These are phyloP conservation scores for Neohortaea acidophila DNA, from an alignment of 495 filamentous ascomycete species.

Conservation along the genomic window DNA sequence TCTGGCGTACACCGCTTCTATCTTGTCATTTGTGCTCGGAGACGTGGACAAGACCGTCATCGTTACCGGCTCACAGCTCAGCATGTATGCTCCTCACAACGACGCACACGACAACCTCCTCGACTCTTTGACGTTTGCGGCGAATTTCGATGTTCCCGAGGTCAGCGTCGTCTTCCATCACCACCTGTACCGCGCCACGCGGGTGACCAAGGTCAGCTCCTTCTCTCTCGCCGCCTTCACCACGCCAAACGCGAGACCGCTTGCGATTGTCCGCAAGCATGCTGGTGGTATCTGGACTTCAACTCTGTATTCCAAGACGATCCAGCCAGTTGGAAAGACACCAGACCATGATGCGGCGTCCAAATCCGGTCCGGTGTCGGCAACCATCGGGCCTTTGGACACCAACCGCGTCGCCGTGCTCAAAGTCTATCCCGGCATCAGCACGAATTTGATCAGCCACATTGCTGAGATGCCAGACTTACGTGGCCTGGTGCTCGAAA, in stretches of 20 bases:
- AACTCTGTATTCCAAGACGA: neutral
- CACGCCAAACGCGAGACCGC: conserved; percentile 65
- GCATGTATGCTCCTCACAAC: conserved; percentile 82
- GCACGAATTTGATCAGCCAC: conserved; percentile 84
- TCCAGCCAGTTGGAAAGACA: neutral
- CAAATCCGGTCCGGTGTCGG: no score
- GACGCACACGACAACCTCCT: conserved; percentile 96
- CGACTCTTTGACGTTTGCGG: conserved; percentile 80
- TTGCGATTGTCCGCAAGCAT: conserved; percentile 46
- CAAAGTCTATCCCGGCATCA: conserved; percentile 89
- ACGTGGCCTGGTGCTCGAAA: conserved; percentile 77
- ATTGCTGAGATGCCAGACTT: conserved; percentile 67
- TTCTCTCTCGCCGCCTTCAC: conserved; percentile 76
- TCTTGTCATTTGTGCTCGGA: conserved; percentile 85
- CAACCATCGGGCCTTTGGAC: conserved; percentile 69
- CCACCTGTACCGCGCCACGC: conserved; percentile 80
- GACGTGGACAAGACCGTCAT: conserved; percentile 87
- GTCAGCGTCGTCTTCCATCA: conserved; percentile 94
- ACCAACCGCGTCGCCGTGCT: conserved; percentile 84
- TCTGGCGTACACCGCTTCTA: conserved; percentile 80
- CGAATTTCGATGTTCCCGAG: conserved; percentile 91
- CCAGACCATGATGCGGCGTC: no score
- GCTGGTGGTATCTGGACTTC: neutral
- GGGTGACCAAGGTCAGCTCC: conserved; percentile 77
- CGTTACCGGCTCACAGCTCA: conserved; percentile 79